Evolutionary conservation across 192 early-diverging fungal species (phyloP).

Genomic region (Pilobolus umbonatus): DNA sequence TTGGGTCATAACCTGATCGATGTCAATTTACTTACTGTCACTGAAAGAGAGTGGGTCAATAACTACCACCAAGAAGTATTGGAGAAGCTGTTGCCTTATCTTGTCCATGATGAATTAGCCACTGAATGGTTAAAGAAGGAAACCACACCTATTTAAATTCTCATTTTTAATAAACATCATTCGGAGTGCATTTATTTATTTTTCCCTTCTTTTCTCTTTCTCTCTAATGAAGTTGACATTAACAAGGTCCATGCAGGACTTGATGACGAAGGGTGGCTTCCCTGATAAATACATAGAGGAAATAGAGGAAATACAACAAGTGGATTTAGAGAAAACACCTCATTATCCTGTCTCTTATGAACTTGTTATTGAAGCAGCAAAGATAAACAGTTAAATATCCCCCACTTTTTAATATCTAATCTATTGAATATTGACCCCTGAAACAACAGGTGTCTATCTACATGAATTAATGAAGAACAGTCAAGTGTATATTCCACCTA

Average conservation of each 20-base stretch:
- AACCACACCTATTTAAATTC: constrained; percentile 59
- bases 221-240: constrained; percentile 5
- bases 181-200: no score
- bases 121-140: constrained; percentile 84
- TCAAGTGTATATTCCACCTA: constrained; percentile 14
- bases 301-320: not conserved
- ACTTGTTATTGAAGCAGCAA: not conserved
- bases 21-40: constrained; percentile 56
- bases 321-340: not conserved
- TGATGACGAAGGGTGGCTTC: not conserved
- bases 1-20: constrained; percentile 85
- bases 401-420: not conserved
- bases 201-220: not conserved
- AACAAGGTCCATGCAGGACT: constrained; percentile 7
- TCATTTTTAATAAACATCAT: no score
- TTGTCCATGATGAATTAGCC: constrained; percentile 61
- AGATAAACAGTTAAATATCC: not conserved
- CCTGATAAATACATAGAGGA: constrained; percentile 3
- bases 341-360: not conserved
- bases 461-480: constrained; percentile 18
- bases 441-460: constrained; percentile 5
- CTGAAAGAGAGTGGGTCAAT: constrained; percentile 86
- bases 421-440: not conserved
- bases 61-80: constrained; percentile 72
- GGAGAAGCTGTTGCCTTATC: constrained; percentile 74